Percentiles rank a stretch among this genome's conserved stretches.
Conservation (phyloP, 192 early-diverging fungal species). For the Coemansia sp. region DNA sequence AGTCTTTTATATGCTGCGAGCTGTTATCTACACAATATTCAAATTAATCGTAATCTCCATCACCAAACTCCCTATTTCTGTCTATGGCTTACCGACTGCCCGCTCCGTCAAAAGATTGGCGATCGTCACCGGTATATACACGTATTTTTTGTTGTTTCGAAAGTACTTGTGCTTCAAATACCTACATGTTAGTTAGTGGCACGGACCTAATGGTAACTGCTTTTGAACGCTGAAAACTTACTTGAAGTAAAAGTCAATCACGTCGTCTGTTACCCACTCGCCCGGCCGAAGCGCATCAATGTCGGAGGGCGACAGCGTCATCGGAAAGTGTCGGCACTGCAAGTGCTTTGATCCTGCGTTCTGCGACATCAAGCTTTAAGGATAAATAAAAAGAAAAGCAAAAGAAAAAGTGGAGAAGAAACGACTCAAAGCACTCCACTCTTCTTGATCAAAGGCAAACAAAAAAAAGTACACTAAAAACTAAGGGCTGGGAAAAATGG, state of each 20-base stretch:
- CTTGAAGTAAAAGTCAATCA: conserved; percentile 52
- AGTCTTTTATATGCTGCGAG: conserved; percentile 23
- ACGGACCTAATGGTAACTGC: background rate
- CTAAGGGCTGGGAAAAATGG: too few species aligned
- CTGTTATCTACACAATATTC: conserved; percentile 20
- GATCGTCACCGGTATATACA: conserved; percentile 39
- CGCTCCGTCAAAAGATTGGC: conserved; percentile 44
- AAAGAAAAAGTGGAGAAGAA: conserved; percentile 3
- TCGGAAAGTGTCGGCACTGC: conserved; percentile 30
- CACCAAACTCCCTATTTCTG: too few species aligned
- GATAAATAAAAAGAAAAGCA: background rate
- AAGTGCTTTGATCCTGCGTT: conserved; percentile 1
- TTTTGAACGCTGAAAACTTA: background rate
- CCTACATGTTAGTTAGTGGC: conserved; percentile 8
- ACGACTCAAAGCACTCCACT: too few species aligned
- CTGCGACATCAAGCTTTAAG: background rate
- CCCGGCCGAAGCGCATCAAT: conserved; percentile 43
- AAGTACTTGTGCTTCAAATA: conserved; percentile 47
- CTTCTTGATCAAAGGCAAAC: too few species aligned
- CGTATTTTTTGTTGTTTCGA: conserved; percentile 42
- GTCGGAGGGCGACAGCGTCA: conserved; percentile 39
- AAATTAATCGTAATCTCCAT: background rate
- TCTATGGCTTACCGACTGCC: conserved; percentile 22
- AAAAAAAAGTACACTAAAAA: too few species aligned
- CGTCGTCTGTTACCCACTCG: conserved; percentile 53